phyloP scores from a whole-genome alignment of 2,329 filamentous ascomycete genomes.

The Drechslera avenae region DNA sequence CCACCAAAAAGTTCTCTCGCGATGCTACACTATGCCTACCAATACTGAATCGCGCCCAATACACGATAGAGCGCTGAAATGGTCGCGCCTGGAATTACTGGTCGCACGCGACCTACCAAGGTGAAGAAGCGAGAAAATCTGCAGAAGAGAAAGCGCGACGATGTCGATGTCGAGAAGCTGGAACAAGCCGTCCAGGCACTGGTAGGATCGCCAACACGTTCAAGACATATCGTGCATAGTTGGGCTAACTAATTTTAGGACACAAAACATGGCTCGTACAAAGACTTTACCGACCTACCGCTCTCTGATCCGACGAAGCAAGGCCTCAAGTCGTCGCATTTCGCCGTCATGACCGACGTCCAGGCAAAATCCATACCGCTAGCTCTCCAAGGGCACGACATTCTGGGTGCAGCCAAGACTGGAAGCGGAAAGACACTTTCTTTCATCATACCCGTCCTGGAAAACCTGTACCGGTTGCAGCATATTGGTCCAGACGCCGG shows the following conservation, averaged over 20 bases:
- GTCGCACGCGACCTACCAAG: slow-evolving; percentile 57
- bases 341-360: slow-evolving; percentile 87
- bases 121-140: slow-evolving; percentile 60
- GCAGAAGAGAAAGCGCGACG: slow-evolving; percentile 61
- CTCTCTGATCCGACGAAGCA: slow-evolving; percentile 79
- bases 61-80: slow-evolving; percentile 27
- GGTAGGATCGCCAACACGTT: slow-evolving; percentile 27
- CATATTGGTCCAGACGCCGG: slow-evolving; percentile 88
- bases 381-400: slow-evolving; percentile 82
- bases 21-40: slow-evolving; percentile 19
- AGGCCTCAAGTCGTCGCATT: slow-evolving; percentile 85
- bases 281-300: slow-evolving; percentile 81
- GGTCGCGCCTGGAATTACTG: slow-evolving; percentile 45
- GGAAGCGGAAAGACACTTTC: slow-evolving; percentile 94
- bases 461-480: slow-evolving; percentile 86
- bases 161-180: slow-evolving; percentile 55
- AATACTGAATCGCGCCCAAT: slow-evolving; percentile 1
- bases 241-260: slow-evolving; percentile 56
- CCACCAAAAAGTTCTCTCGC: slow-evolving; percentile 35
- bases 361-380: slow-evolving; percentile 88
- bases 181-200: slow-evolving; percentile 52
- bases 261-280: slow-evolving; percentile 62
- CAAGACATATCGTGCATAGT: background rate
- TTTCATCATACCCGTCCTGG: slow-evolving; percentile 88
- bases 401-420: slow-evolving; percentile 93